Evolutionary conservation across 208 protist genomes (phyloP).

Genomic region (Leishmania turanica): DNA sequence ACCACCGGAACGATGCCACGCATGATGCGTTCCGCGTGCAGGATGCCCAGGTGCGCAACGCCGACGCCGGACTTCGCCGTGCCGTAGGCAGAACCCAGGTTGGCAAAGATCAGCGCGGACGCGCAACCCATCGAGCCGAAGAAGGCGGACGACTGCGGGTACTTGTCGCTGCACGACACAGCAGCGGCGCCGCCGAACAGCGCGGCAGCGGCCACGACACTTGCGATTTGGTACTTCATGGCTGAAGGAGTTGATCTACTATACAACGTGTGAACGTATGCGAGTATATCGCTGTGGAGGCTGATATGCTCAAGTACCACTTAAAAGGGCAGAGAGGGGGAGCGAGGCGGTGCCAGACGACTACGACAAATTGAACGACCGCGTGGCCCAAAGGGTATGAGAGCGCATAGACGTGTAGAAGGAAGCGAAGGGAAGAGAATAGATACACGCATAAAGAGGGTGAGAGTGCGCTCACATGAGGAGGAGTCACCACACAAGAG

Average conservation of each 20-base stretch:
- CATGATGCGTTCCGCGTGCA: conserved; percentile 96
- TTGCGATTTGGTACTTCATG: conserved; percentile 30
- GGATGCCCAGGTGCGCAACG: conserved; percentile 97
- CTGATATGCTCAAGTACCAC: not conserved
- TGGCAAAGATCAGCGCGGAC: conserved; percentile 90
- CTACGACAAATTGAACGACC: not conserved
- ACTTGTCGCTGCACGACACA: conserved; percentile 69
- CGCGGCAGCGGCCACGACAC: conserved; percentile 22
- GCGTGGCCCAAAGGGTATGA: not conserved
- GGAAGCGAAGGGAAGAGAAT: not conserved
- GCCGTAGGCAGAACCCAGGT: conserved; percentile 98
- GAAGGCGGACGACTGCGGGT: conserved; percentile 92
- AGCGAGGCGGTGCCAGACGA: not conserved
- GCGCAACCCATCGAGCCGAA: conserved; percentile 97
- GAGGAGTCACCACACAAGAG: not conserved
- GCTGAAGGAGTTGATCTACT: not conserved
- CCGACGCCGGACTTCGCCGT: conserved; percentile 98
- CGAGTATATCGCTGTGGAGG: not conserved
- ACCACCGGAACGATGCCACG: conserved; percentile 92
- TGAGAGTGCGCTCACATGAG: not conserved
- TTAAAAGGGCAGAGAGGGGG: not conserved
- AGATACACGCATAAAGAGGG: not conserved
- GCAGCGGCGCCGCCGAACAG: conserved; percentile 39
- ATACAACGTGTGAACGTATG: not conserved
- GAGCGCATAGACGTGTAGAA: not conserved